Conservation (phyloP, 2,329 filamentous ascomycete genomes). For the Paraphaeosphaeria minitans region DNA sequence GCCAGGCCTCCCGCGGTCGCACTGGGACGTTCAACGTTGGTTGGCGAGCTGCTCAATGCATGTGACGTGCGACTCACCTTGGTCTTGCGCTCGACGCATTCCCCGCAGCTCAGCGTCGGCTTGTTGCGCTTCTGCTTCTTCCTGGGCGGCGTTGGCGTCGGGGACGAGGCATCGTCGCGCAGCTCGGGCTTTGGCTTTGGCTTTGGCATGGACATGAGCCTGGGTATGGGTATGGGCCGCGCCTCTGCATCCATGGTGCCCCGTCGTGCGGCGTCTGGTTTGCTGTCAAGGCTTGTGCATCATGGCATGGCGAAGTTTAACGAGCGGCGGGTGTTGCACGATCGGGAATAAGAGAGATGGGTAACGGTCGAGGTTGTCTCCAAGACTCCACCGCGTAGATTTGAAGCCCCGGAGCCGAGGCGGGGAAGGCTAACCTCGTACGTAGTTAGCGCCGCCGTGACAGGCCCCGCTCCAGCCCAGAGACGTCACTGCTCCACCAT, state of each 20-base stretch:
- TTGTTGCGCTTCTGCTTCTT: slow-evolving; percentile 87
- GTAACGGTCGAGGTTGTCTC: slow-evolving; percentile 2
- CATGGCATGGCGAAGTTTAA: slow-evolving; percentile 6
- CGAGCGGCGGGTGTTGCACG: slow-evolving; percentile 5
- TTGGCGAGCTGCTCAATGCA: slow-evolving; percentile 16
- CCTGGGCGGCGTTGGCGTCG: slow-evolving; percentile 47
- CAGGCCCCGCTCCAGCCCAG: neutral
- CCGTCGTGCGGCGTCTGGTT: neutral
- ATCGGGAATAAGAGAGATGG: slow-evolving; percentile 12
- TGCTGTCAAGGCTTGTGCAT: slow-evolving; percentile 6
- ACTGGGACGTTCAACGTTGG: slow-evolving; percentile 54
- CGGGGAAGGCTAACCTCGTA: neutral
- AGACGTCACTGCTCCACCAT: neutral
- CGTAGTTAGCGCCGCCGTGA: neutral
- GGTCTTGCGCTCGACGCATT: slow-evolving; percentile 82
- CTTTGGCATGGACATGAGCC: too few species aligned
- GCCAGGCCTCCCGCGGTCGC: slow-evolving; percentile 71
- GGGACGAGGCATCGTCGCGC: slow-evolving; percentile 13
- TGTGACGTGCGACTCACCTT: slow-evolving; percentile 60
- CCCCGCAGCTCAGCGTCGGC: slow-evolving; percentile 76
- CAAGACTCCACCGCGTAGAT: slow-evolving; percentile 4
- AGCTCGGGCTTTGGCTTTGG: slow-evolving; percentile 20
- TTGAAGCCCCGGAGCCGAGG: slow-evolving; percentile 1
- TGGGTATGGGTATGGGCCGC: too few species aligned
- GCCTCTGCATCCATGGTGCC: slow-evolving; percentile 11